Conservation (phyloP, 305 asterid genomes). For the Fraxinus sp. region DNA sequence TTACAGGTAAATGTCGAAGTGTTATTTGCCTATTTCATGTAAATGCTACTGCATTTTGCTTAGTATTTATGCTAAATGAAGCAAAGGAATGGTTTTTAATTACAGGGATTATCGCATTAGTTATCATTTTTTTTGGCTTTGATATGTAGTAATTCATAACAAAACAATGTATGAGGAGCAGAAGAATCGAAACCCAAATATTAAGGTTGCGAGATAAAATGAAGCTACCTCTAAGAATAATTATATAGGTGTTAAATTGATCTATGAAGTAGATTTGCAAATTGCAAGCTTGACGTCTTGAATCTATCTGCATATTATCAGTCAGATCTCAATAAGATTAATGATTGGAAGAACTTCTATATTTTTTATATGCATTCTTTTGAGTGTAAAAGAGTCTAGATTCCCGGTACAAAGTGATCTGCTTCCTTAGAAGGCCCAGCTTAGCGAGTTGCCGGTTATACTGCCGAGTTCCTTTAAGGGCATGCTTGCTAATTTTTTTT, state of each 20-base stretch:
- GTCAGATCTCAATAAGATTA: neutral
- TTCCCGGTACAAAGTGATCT: neutral
- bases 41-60: constrained; percentile 1
- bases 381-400: neutral
- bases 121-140: neutral
- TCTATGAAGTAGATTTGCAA: neutral
- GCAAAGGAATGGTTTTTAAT: neutral
- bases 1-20: constrained; percentile 60
- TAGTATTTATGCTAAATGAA: neutral
- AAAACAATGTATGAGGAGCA: neutral
- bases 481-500: neutral
- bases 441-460: neutral
- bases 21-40: neutral
- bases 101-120: neutral
- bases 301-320: neutral
- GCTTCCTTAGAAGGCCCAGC: neutral
- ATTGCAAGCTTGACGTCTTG: constrained; percentile 10
- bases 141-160: neutral
- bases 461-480: neutral
- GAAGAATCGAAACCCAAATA: neutral
- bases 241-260: neutral
- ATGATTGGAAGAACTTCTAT: neutral
- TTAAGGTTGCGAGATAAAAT: neutral
- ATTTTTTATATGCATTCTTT: neutral
- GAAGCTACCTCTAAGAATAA: neutral